phyloP scores from a whole-genome alignment of 768 basidiomycete genomes.

The Panaeolus papilionaceus region DNA sequence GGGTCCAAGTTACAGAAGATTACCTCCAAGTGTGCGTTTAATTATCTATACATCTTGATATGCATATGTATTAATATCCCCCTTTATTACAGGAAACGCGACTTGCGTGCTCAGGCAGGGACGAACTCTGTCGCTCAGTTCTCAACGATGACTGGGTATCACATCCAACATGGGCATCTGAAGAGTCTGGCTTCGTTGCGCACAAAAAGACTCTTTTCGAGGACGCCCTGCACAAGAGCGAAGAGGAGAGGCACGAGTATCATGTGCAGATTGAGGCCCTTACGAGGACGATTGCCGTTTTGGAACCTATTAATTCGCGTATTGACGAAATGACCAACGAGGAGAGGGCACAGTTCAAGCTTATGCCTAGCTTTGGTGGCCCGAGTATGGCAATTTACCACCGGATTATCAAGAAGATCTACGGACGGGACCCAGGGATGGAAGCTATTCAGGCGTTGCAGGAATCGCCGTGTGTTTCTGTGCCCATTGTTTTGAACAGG shows the following conservation, averaged over 20 bases:
- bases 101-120: slow-evolving; percentile 92
- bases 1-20: slow-evolving; percentile 92
- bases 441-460: slow-evolving; percentile 89
- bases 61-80: slow-evolving; percentile 16
- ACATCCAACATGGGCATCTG: slow-evolving; percentile 97
- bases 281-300: slow-evolving; percentile 85
- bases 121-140: slow-evolving; percentile 93
- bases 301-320: slow-evolving; percentile 86
- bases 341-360: slow-evolving; percentile 80
- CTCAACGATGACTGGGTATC: slow-evolving; percentile 99
- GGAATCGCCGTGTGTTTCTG: slow-evolving; percentile 88
- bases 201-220: slow-evolving; percentile 98
- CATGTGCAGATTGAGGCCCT: slow-evolving; percentile 95
- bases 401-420: slow-evolving; percentile 92
- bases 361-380: slow-evolving; percentile 91
- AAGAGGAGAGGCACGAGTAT: slow-evolving; percentile 98
- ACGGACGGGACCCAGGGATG: slow-evolving; percentile 76
- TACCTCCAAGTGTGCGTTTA: slow-evolving; percentile 83
- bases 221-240: slow-evolving; percentile 94
- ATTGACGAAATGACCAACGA: slow-evolving; percentile 90
- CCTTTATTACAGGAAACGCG: slow-evolving; percentile 71
- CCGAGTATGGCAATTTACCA: slow-evolving; percentile 88
- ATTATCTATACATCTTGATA: slow-evolving; percentile 6
- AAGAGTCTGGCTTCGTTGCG: slow-evolving; percentile 91
- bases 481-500: slow-evolving; percentile 89